Evolutionary conservation across 2,329 filamentous ascomycete genomes (phyloP).

Genomic region (Xylaria sp.): DNA sequence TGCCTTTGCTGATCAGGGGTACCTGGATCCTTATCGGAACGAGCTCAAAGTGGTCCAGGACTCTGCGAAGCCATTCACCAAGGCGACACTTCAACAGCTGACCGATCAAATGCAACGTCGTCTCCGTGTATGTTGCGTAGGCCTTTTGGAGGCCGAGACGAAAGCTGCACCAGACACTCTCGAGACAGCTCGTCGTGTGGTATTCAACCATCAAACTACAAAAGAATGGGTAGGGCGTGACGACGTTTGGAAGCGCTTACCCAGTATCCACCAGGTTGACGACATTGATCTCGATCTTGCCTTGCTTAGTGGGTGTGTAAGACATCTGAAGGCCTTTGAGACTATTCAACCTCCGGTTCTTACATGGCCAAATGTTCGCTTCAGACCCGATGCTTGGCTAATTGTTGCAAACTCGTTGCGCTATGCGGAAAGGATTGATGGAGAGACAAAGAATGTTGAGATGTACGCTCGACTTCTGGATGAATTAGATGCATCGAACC

Average conservation of each 20-base stretch:
- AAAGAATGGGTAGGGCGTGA: slow-evolving; percentile 49
- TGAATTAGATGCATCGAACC: slow-evolving; percentile 47
- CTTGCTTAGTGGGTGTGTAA: slow-evolving; percentile 48
- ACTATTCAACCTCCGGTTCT: slow-evolving; percentile 44
- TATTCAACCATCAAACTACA: slow-evolving; percentile 50
- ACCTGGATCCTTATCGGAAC: slow-evolving; percentile 39
- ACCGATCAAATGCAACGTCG: slow-evolving; percentile 46
- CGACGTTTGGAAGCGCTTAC: slow-evolving; percentile 48
- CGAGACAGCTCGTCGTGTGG: slow-evolving; percentile 45
- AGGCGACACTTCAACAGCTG: slow-evolving; percentile 40
- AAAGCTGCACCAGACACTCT: slow-evolving; percentile 38
- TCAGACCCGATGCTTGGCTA: slow-evolving; percentile 50
- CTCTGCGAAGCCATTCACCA: slow-evolving; percentile 38
- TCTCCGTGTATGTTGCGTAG: slow-evolving; percentile 43
- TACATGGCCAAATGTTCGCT: slow-evolving; percentile 48
- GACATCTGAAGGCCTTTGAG: slow-evolving; percentile 47
- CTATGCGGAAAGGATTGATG: slow-evolving; percentile 47
- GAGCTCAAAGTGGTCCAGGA: slow-evolving; percentile 44
- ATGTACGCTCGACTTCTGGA: slow-evolving; percentile 47
- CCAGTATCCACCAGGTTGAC: slow-evolving; percentile 38
- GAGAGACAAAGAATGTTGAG: slow-evolving; percentile 38
- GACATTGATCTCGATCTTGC: slow-evolving; percentile 46
- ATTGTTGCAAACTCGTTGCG: slow-evolving; percentile 48
- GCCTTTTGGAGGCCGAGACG: slow-evolving; percentile 47
- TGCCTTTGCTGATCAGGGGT: slow-evolving; percentile 48